These are phyloP conservation scores for Aspergillus biplanus DNA, from an alignment of 495 filamentous ascomycete genomes.

Conservation along the genomic window DNA sequence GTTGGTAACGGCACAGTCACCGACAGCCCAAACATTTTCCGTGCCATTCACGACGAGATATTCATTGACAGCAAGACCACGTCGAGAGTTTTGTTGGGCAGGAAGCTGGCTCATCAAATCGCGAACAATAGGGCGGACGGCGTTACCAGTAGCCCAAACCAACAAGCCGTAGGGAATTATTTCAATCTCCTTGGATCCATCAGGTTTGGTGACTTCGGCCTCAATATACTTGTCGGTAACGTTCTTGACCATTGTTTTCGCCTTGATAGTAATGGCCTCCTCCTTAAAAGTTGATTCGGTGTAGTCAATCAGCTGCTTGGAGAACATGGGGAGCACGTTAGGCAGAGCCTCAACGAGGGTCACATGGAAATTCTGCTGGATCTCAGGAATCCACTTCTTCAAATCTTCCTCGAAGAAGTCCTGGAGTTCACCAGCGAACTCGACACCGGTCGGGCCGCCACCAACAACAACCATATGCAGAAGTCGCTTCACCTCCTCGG, in stretches of 20 bases:
- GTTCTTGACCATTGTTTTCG: slow-evolving; percentile 98
- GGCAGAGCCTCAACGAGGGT: slow-evolving; percentile 98
- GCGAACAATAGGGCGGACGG: slow-evolving; percentile 81
- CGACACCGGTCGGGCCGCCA: slow-evolving; percentile 96
- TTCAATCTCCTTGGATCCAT: slow-evolving; percentile 80
- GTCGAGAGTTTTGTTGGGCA: slow-evolving; percentile 91
- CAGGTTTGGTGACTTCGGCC: slow-evolving; percentile 82
- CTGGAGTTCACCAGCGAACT: slow-evolving; percentile 96
- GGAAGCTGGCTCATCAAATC: slow-evolving; percentile 92
- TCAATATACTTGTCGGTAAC: slow-evolving; percentile 95
- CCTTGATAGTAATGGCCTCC: slow-evolving; percentile 93
- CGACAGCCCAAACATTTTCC: slow-evolving; percentile 91
- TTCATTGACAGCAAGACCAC: slow-evolving; percentile 94
- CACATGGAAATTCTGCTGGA: slow-evolving; percentile 90
- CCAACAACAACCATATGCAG: slow-evolving; percentile 99
- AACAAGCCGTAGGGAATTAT: slow-evolving; percentile 92
- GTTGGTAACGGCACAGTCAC: slow-evolving; percentile 91
- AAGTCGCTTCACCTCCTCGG: slow-evolving; percentile 87
- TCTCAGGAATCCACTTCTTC: slow-evolving; percentile 96
- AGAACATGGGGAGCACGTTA: slow-evolving; percentile 97
- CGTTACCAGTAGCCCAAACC: slow-evolving; percentile 98
- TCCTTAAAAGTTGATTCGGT: slow-evolving; percentile 99
- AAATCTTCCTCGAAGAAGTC: slow-evolving; percentile 99
- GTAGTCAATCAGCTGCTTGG: slow-evolving; percentile 98
- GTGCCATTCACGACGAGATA: slow-evolving; percentile 97